These are phyloP conservation scores for Entomortierella chlamydospora DNA, from an alignment of 192 early-diverging fungal genomes.

Conservation along the genomic window DNA sequence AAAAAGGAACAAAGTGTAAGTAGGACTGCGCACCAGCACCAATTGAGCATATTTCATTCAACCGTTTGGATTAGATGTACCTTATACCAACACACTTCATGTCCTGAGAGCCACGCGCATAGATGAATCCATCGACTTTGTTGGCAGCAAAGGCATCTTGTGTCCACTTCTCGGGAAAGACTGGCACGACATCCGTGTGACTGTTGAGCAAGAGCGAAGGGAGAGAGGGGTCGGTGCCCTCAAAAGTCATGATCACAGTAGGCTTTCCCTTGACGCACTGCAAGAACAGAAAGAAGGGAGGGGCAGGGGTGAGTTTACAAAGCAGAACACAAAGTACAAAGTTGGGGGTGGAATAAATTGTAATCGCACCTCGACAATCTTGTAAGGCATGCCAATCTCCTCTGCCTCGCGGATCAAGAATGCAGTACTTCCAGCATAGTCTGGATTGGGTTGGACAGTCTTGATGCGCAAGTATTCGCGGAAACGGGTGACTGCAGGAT, in stretches of 20 bases:
- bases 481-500: constrained; percentile 75
- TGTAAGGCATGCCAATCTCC: constrained; percentile 74
- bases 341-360: background rate
- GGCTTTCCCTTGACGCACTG: constrained; percentile 76
- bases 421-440: constrained; percentile 71
- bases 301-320: no score
- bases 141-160: constrained; percentile 81
- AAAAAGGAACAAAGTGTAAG: background rate
- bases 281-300: no score
- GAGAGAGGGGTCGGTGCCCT: constrained; percentile 66
- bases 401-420: constrained; percentile 76
- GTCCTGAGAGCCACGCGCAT: constrained; percentile 89
- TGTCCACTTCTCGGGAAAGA: constrained; percentile 79
- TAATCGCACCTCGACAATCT: constrained; percentile 51
- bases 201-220: constrained; percentile 82
- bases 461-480: constrained; percentile 87
- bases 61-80: constrained; percentile 17
- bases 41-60: no score
- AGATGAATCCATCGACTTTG: constrained; percentile 73
- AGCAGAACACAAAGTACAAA: background rate
- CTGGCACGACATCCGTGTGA: constrained; percentile 94
- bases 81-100: constrained; percentile 91
- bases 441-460: constrained; percentile 87
- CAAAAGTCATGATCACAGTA: constrained; percentile 77
- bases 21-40: background rate